A percentile compares a stretch with the other conserved stretches of the same genome.
phyloP scores from a whole-genome alignment of 164 flowering plant species.

The Saururus chinensis region DNA sequence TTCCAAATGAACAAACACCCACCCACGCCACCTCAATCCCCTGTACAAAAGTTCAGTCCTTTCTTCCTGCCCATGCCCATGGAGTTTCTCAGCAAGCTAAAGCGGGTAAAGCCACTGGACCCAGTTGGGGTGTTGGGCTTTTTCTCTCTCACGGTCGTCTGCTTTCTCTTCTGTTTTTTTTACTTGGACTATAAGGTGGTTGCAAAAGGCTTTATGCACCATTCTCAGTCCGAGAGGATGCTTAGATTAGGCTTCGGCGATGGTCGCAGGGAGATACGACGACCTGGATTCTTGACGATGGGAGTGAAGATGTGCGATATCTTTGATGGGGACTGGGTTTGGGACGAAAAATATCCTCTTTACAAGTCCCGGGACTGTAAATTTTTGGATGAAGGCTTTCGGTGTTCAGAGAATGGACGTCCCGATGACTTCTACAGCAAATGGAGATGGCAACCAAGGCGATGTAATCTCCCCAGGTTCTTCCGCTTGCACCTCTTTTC shows the following conservation, averaged over 20 bases:
- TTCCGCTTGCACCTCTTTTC: neutral
- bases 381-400: slow-evolving; percentile 65
- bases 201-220: slow-evolving; percentile 21
- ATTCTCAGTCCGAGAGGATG: slow-evolving; percentile 24
- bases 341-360: slow-evolving; percentile 79
- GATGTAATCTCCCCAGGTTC: slow-evolving; percentile 82
- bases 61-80: slow-evolving; percentile 2
- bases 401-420: slow-evolving; percentile 80
- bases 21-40: neutral
- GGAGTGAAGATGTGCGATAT: slow-evolving; percentile 44
- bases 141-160: slow-evolving; percentile 23
- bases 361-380: slow-evolving; percentile 48
- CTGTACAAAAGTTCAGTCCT: neutral
- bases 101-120: slow-evolving; percentile 37
- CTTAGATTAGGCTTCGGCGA: slow-evolving; percentile 22
- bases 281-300: slow-evolving; percentile 25
- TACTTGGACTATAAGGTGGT: slow-evolving; percentile 57
- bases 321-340: slow-evolving; percentile 76
- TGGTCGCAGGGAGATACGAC: neutral
- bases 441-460: slow-evolving; percentile 94
- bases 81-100: slow-evolving; percentile 40
- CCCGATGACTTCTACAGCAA: slow-evolving; percentile 66
- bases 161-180: slow-evolving; percentile 43
- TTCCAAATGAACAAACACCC: neutral
- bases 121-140: slow-evolving; percentile 48